Evolutionary conservation across 176 grass and related monocot species (phyloP), one percentile per base, ranked within the genome.

Genomic region (Dactylis glomerata): DNA sequence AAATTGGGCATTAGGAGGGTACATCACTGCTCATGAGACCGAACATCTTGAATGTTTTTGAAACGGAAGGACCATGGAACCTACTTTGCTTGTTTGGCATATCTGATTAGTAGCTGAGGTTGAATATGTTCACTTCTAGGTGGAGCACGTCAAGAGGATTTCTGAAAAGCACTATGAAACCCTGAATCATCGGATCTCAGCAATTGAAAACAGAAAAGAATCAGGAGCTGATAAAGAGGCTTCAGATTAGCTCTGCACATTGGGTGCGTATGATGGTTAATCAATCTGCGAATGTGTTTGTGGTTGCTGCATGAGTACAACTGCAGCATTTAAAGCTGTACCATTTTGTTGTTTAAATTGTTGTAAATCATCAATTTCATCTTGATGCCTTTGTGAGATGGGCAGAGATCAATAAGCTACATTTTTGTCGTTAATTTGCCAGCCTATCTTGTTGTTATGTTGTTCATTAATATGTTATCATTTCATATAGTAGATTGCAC

Each of bases 181-280:
- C 20, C 78, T 97, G 19, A 87, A 89, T 79, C 58, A 49, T 81
- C 85, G 59, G 28, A 87, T 97, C 69, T 69, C 70, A 20, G 78
- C 80, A 78, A 22, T 97, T 32, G 92, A 92, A 83, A 94, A 84
- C 57, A 76, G 36, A 71, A 79, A 73, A 81, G 81, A 91, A 81
- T 17, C 63, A 23, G 84, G 83, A 70, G 30, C 45, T 74, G 68
- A 80, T 68, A 81, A 84, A 88, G 88, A 91, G 54, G 36, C 69
- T 46, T 97, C 72, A 26, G 78, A 92, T 56, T 90, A 85, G 66
- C 83, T 83, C 5, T 73, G 28, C 51, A 9, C 30, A 69, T 83
- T 75, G 68, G 59, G 59, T 70, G 68, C 65, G 24, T 78, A 58
- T 56, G 24, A 79, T 78, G 45, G 30, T 82, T 57, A 73, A 73